phyloP scores from a whole-genome alignment of 2,329 filamentous ascomycete genomes.

The Verticillium alfalfae region DNA sequence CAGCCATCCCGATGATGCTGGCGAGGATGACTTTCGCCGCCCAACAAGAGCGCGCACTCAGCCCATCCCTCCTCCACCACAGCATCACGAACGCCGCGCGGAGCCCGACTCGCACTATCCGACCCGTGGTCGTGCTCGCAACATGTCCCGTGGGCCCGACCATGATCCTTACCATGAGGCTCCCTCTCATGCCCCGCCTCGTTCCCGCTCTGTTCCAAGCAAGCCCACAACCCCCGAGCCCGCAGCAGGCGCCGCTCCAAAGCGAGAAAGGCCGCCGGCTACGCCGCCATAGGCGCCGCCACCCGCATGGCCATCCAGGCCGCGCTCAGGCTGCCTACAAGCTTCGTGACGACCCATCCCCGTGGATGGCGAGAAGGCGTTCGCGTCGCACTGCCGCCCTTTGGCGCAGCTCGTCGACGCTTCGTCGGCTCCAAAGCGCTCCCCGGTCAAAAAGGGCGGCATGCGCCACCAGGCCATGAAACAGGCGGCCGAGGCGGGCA shows the following conservation, averaged over 20 bases:
- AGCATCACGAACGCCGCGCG: not conserved
- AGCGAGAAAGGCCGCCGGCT: slow-evolving; percentile 9
- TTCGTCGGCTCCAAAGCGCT: slow-evolving; percentile 31
- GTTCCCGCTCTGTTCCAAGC: slow-evolving; percentile 1
- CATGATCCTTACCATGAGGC: not conserved
- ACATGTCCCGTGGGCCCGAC: slow-evolving; percentile 4
- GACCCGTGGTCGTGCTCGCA: not conserved
- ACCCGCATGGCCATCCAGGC: slow-evolving; percentile 41
- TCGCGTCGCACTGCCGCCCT: slow-evolving; percentile 43
- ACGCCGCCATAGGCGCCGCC: slow-evolving; percentile 19
- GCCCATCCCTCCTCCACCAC: not conserved
- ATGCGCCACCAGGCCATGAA: slow-evolving; percentile 12
- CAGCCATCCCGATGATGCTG: not conserved
- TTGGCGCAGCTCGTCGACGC: slow-evolving; percentile 43
- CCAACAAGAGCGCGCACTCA: not conserved
- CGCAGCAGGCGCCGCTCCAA: slow-evolving; percentile 10
- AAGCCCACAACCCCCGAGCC: not conserved
- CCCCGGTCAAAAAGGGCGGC: slow-evolving; percentile 10
- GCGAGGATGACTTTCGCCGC: not conserved
- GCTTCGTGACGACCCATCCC: slow-evolving; percentile 35
- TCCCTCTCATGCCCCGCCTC: not conserved
- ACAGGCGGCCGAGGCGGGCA: slow-evolving; percentile 4
- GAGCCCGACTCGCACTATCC: not conserved
- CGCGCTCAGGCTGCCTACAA: slow-evolving; percentile 41
- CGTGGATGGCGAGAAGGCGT: slow-evolving; percentile 42